Conservation (phyloP, 768 basidiomycete genomes). For the Hortiboletus campestris region DNA sequence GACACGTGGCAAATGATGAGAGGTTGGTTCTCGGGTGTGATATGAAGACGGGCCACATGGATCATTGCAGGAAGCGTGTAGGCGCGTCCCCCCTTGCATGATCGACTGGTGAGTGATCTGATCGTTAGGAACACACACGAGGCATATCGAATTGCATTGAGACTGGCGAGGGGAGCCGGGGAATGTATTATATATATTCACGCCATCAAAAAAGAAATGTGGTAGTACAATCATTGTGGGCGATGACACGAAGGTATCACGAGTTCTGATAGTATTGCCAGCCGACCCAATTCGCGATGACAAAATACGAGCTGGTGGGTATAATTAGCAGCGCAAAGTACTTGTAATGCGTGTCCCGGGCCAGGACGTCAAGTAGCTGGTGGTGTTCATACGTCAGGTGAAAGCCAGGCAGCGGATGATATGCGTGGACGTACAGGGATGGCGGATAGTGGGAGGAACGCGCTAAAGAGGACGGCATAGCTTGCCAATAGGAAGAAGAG, state of each 20-base stretch:
- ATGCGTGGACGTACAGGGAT: slow-evolving; percentile 43
- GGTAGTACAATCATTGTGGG: background rate
- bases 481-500: slow-evolving; percentile 56
- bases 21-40: background rate
- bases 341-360: slow-evolving; percentile 84
- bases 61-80: slow-evolving; percentile 22
- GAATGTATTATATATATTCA: slow-evolving; percentile 2
- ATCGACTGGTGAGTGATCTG: slow-evolving; percentile 18
- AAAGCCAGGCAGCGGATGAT: background rate
- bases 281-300: slow-evolving; percentile 98
- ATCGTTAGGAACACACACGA: slow-evolving; percentile 23
- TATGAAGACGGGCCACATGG: slow-evolving; percentile 15
- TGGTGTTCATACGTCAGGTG: slow-evolving; percentile 22
- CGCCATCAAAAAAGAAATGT: background rate
- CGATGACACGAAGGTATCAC: slow-evolving; percentile 36
- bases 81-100: slow-evolving; percentile 15
- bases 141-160: slow-evolving; percentile 19
- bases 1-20: slow-evolving; percentile 16
- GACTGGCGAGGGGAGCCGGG: slow-evolving; percentile 4
- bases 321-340: slow-evolving; percentile 78
- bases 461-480: slow-evolving; percentile 65
- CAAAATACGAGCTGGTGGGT: slow-evolving; percentile 82
- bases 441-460: slow-evolving; percentile 55
- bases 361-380: slow-evolving; percentile 64
- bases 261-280: slow-evolving; percentile 97